Evolutionary conservation across 768 basidiomycete genomes (phyloP).

Genomic region (Kwoniella sp.): DNA sequence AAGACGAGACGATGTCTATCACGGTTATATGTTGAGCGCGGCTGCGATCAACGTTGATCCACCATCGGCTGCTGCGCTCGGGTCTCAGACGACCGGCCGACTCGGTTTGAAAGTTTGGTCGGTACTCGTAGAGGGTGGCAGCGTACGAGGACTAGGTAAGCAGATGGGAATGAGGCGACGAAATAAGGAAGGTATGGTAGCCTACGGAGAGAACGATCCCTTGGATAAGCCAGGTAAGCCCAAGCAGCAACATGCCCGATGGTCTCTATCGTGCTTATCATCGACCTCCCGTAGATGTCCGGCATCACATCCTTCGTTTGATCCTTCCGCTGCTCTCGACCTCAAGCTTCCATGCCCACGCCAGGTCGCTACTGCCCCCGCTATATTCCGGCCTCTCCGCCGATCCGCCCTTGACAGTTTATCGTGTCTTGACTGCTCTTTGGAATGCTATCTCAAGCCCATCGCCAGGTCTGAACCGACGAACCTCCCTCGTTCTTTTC

Average conservation of each 20-base stretch:
- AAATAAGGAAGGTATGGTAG: constrained; percentile 41
- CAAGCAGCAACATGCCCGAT: background rate
- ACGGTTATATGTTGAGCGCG: constrained; percentile 43
- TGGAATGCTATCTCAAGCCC: constrained; percentile 45
- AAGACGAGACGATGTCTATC: constrained; percentile 49
- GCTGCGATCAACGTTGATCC: constrained; percentile 47
- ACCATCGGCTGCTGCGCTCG: constrained; percentile 17
- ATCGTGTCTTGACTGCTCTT: constrained; percentile 43
- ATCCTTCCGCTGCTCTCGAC: constrained; percentile 45
- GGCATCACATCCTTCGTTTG: constrained; percentile 47
- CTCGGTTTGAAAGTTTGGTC: constrained; percentile 45
- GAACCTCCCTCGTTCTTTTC: constrained; percentile 43
- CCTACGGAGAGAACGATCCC: constrained; percentile 49
- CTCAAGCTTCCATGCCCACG: constrained; percentile 45
- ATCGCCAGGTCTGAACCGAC: constrained; percentile 41
- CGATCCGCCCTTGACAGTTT: constrained; percentile 51
- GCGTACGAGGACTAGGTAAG: constrained; percentile 48
- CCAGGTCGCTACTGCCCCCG: constrained; percentile 42
- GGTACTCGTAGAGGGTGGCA: constrained; percentile 46
- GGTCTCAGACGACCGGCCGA: constrained; percentile 30
- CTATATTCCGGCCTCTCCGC: constrained; percentile 44
- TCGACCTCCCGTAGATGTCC: constrained; percentile 38
- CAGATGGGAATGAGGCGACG: constrained; percentile 49
- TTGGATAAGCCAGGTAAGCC: constrained; percentile 53
- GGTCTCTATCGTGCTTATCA: background rate